A percentile compares a stretch with the other conserved stretches of the same genome.
Conservation (phyloP, 306 rosid genomes). For the Pachyrhizus erosus region DNA sequence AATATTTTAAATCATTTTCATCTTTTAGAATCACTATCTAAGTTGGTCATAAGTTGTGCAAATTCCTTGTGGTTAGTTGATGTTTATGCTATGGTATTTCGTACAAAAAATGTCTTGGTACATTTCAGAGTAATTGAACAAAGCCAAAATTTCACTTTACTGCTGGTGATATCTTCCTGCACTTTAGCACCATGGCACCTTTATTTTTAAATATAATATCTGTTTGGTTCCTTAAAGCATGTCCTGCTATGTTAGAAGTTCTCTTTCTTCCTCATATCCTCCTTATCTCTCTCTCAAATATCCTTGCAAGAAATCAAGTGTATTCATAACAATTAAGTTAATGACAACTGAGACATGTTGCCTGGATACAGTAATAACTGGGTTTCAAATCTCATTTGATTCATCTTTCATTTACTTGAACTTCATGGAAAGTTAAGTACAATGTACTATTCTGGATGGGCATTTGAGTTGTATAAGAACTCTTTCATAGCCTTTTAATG, state of each 20-base stretch:
- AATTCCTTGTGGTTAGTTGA: constrained; percentile 14
- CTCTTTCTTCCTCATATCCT: not conserved
- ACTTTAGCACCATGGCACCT: not conserved
- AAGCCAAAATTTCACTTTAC: constrained; percentile 8
- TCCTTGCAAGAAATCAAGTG: not conserved
- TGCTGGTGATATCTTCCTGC: constrained; percentile 28
- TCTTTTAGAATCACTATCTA: not conserved
- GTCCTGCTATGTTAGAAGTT: not conserved
- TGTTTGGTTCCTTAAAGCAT: not conserved
- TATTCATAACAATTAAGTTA: constrained; percentile 30
- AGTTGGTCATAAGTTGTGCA: constrained; percentile 6
- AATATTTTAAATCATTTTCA: not conserved
- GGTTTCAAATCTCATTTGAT: constrained; percentile 23
- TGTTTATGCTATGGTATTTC: constrained; percentile 11
- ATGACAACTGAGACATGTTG: constrained; percentile 12
- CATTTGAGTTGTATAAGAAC: not conserved
- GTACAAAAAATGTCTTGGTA: constrained; percentile 2
- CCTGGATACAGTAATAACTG: not conserved
- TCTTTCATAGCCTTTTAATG: not conserved
- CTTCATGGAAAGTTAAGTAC: not conserved
- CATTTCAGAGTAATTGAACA: constrained; percentile 8
- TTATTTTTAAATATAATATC: not conserved
- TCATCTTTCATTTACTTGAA: not conserved
- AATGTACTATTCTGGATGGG: not conserved
- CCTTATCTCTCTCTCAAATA: not conserved